Evolutionary conservation across 106 monocot genomes (phyloP).

Genomic region (Ottelia alismoides): DNA sequence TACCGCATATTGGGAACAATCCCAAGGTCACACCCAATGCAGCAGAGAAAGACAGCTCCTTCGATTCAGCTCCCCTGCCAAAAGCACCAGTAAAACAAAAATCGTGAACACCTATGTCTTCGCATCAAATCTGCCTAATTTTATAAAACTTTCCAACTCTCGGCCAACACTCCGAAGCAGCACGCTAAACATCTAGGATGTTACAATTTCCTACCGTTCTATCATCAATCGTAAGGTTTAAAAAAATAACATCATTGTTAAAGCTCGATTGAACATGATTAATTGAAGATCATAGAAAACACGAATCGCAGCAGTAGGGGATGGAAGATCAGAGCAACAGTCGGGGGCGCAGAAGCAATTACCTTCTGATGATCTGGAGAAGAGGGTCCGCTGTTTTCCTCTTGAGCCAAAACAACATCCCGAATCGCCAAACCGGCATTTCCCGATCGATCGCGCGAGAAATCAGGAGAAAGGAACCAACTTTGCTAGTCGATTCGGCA

Average conservation of each 20-base stretch:
- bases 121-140: not conserved
- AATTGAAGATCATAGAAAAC: not conserved
- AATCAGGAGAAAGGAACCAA: no score
- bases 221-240: not conserved
- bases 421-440: constrained; percentile 11
- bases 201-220: no score
- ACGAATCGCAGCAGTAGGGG: not conserved
- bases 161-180: not conserved
- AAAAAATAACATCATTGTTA: not conserved
- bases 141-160: not conserved
- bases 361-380: constrained; percentile 25
- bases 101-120: not conserved
- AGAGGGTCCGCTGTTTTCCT: constrained; percentile 33
- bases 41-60: constrained; percentile 35
- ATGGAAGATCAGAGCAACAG: not conserved
- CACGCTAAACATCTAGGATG: no score
- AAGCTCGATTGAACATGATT: not conserved
- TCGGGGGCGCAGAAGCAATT: not conserved
- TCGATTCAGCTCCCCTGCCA: constrained; percentile 36
- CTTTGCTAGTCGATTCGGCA: no score
- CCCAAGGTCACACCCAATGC: constrained; percentile 43
- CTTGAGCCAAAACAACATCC: constrained; percentile 18
- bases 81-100: no score
- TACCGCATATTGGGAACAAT: constrained; percentile 50
- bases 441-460: no score